Conservation (phyloP, 2,329 filamentous ascomycete species). For the Colletotrichum spaethianum region DNA sequence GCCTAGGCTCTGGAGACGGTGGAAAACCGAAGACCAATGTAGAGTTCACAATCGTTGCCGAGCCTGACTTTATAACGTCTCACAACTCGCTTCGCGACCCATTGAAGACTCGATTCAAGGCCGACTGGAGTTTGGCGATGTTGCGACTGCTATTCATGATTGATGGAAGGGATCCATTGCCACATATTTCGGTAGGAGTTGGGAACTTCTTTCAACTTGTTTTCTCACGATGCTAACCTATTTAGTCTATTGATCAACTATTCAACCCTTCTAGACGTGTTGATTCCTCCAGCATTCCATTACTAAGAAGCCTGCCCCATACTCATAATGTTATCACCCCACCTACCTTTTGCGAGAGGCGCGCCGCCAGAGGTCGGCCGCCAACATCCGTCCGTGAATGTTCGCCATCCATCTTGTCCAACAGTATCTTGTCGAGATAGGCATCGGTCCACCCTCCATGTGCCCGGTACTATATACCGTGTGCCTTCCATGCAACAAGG, state of each 20-base stretch:
- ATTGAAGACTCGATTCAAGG: too few relatives aligned
- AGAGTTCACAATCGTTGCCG: too few relatives aligned
- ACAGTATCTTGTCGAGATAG: background rate
- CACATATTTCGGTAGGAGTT: background rate
- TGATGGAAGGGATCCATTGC: background rate
- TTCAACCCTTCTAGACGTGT: background rate
- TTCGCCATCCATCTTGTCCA: background rate
- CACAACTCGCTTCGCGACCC: too few relatives aligned
- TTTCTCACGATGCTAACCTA: background rate
- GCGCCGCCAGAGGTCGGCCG: background rate
- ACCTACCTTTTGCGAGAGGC: background rate
- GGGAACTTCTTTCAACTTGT: background rate
- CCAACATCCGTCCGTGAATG: background rate
- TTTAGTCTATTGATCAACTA: background rate
- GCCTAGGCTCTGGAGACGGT: too few relatives aligned
- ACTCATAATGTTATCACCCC: background rate
- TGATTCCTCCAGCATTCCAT: too few relatives aligned
- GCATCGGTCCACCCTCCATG: background rate
- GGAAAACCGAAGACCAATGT: too few relatives aligned
- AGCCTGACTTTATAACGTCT: too few relatives aligned
- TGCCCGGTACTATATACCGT: background rate
- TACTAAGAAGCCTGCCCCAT: background rate
- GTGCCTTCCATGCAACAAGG: background rate
- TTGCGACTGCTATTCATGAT: background rate
- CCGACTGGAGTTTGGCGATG: background rate